A percentile compares a stretch with the other conserved stretches of the same genome.
phyloP scores from a whole-genome alignment of 176 grass and related monocot species.

The Eleusine coracana region DNA sequence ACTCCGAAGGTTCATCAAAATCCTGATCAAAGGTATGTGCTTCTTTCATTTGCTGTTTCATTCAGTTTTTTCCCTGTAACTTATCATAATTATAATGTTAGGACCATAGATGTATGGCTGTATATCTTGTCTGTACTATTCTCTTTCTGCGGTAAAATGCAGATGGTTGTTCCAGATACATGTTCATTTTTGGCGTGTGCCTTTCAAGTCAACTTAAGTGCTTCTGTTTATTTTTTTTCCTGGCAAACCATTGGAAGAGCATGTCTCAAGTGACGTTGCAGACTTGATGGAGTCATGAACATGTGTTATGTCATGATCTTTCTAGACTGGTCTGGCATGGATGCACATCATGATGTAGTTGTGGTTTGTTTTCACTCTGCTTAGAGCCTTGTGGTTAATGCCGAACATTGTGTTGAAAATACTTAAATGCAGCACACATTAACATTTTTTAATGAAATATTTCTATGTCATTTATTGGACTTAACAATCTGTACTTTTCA shows the following conservation, averaged over 20 bases:
- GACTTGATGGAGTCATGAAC: background rate
- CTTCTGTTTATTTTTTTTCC: background rate
- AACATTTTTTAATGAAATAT: slow-evolving; percentile 1
- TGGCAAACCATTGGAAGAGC: background rate
- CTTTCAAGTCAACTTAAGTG: slow-evolving; percentile 11
- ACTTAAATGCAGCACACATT: background rate
- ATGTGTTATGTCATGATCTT: background rate
- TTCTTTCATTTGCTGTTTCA: slow-evolving; percentile 13
- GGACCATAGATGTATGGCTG: background rate
- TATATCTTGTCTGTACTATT: slow-evolving; percentile 4
- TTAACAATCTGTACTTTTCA: background rate
- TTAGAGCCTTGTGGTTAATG: slow-evolving; percentile 7
- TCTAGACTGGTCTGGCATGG: background rate
- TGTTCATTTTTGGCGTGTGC: background rate
- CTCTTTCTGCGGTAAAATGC: background rate
- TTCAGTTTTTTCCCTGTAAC: background rate
- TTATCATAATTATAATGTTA: background rate
- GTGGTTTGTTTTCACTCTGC: background rate
- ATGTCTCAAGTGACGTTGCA: background rate
- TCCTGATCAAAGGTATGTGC: slow-evolving; percentile 32
- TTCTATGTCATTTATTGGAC: background rate
- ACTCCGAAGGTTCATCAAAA: slow-evolving; percentile 32
- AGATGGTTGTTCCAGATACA: slow-evolving; percentile 27
- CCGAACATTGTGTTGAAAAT: no score
- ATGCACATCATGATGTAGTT: background rate